phyloP scores from a whole-genome alignment of 371 early-diverging fungal species.

The Batkoa obscura region DNA sequence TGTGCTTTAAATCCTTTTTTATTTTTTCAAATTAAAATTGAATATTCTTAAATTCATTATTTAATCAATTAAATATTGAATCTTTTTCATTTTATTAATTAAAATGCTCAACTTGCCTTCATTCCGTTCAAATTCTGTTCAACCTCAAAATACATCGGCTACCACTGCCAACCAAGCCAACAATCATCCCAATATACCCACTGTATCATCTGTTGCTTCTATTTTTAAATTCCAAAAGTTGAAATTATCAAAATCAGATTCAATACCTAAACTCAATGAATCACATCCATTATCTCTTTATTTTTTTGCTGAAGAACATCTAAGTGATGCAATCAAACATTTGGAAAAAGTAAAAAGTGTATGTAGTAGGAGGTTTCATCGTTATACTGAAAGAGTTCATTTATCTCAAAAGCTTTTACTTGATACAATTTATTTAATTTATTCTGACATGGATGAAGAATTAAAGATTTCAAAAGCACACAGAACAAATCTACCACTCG shows the following conservation, averaged over 20 bases:
- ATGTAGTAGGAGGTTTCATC: background rate
- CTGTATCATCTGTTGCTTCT: slow-evolving; percentile 1
- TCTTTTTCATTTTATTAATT: too few relatives aligned
- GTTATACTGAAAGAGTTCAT: background rate
- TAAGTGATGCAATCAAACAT: background rate
- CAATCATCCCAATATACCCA: background rate
- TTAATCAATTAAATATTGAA: too few relatives aligned
- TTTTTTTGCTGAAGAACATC: slow-evolving; percentile 4
- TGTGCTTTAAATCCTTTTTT: too few relatives aligned
- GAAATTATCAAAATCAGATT: background rate
- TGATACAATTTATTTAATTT: slow-evolving; percentile 2
- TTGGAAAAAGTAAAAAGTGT: background rate
- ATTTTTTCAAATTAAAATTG: too few relatives aligned
- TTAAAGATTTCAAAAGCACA: slow-evolving; percentile 1
- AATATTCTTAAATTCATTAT: too few relatives aligned
- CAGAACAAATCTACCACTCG: background rate
- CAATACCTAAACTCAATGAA: background rate
- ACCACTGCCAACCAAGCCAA: too few relatives aligned
- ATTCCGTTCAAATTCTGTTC: too few relatives aligned
- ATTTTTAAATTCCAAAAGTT: slow-evolving; percentile 3
- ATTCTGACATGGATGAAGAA: slow-evolving; percentile 1
- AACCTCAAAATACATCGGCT: too few relatives aligned
- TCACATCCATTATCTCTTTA: background rate
- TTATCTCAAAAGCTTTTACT: background rate
- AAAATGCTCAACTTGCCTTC: too few relatives aligned